Conservation (phyloP, 441 rosid genomes). For the Macaranga tanarius region DNA sequence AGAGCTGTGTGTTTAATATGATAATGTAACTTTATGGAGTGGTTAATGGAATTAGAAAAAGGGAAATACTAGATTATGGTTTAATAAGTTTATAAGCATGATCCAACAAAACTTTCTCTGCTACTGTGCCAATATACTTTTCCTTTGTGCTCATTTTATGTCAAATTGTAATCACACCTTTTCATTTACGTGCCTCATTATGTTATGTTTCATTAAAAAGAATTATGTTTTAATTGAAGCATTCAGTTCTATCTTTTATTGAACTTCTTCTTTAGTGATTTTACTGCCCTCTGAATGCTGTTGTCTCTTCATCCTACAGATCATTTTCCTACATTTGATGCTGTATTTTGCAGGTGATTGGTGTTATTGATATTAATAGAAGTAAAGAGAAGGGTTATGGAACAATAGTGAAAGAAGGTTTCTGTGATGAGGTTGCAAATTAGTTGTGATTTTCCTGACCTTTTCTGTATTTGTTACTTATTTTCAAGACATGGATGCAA, state of each 20-base stretch:
- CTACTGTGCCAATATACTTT: not conserved
- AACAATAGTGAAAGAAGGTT: conserved; percentile 86
- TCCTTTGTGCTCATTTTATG: not conserved
- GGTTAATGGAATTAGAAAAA: not conserved
- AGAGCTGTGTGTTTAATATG: not conserved
- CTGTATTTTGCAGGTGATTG: conserved; percentile 59
- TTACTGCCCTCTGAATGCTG: not conserved
- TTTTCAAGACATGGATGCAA: not conserved
- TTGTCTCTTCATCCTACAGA: conserved; percentile 6
- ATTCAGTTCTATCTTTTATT: not conserved
- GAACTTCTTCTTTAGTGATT: not conserved
- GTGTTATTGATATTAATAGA: conserved; percentile 84
- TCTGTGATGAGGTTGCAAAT: conserved; percentile 81
- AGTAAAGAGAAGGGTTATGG: conserved; percentile 81
- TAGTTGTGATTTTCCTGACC: not conserved
- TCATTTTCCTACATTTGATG: conserved; percentile 13
- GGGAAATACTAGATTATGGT: not conserved
- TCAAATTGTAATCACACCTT: not conserved
- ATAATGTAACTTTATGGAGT: not conserved
- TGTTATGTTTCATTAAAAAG: not conserved
- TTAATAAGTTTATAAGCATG: not conserved
- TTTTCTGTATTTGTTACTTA: not conserved
- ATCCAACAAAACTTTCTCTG: not conserved
- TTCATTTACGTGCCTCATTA: not conserved
- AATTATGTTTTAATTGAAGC: not conserved